A percentile compares a stretch with the other conserved stretches of the same genome.
Conservation (phyloP, 768 basidiomycete species). For the Rhodosporidiobolus sp. region DNA sequence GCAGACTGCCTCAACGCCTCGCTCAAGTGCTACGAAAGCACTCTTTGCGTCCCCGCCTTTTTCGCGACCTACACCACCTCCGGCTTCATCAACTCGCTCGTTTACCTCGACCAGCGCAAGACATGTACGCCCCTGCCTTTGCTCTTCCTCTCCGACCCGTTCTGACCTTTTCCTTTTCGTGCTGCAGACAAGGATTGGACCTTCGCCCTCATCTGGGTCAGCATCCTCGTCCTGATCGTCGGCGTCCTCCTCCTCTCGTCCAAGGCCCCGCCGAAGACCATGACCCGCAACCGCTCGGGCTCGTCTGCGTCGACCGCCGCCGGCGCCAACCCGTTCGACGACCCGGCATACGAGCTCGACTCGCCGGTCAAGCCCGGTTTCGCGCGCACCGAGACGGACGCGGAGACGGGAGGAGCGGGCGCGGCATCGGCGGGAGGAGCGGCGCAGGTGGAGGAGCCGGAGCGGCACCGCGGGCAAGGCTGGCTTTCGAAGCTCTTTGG, state of each 20-base stretch:
- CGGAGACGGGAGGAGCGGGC: not conserved
- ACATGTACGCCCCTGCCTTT: conserved; percentile 55
- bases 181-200: conserved; percentile 43
- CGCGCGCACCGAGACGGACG: conserved; percentile 16
- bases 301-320: conserved; percentile 46
- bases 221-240: conserved; percentile 54
- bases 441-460: not conserved
- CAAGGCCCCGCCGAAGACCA: conserved; percentile 71
- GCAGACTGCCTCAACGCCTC: conserved; percentile 22
- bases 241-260: conserved; percentile 85
- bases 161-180: conserved; percentile 8
- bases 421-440: too few relatives aligned
- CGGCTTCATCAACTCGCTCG: conserved; percentile 63
- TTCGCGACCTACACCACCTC: conserved; percentile 66
- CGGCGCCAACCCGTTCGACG: conserved; percentile 43
- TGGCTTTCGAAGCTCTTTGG: conserved; percentile 21
- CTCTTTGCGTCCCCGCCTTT: conserved; percentile 70
- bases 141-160: not conserved
- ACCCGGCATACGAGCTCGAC: conserved; percentile 15
- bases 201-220: conserved; percentile 79
- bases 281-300: conserved; percentile 45
- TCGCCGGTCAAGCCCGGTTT: conserved; percentile 48
- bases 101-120: conserved; percentile 78
- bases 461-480: conserved; percentile 14
- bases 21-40: conserved; percentile 33